phyloP scores from a whole-genome alignment of 306 rosid genomes.

The Parietaria judaica region DNA sequence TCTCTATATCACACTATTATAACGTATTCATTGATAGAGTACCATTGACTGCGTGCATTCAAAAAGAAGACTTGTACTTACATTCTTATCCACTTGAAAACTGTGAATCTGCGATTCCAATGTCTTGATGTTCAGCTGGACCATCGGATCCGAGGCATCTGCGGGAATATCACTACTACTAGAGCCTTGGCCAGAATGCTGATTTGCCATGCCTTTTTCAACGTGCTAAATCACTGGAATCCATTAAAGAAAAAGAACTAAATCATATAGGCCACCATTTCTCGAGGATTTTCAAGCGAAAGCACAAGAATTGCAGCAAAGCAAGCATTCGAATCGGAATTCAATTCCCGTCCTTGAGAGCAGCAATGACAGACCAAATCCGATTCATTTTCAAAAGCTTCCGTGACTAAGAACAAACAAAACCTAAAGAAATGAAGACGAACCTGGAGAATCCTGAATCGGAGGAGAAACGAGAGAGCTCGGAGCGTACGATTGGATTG shows the following conservation, averaged over 20 bases:
- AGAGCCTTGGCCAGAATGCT: constrained; percentile 52
- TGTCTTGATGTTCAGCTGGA: constrained; percentile 87
- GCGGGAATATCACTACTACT: constrained; percentile 37
- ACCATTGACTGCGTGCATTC: too few species aligned
- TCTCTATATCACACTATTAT: too few species aligned
- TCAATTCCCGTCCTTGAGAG: too few species aligned
- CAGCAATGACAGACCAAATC: too few species aligned
- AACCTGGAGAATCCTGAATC: constrained; percentile 4
- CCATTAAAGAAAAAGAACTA: constrained; percentile 9
- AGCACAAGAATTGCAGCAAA: background rate
- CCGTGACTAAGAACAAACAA: too few species aligned
- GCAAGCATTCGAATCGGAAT: too few species aligned
- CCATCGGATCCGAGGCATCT: constrained; percentile 51
- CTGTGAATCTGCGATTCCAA: constrained; percentile 64
- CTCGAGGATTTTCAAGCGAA: constrained; percentile 16
- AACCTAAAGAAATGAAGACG: background rate
- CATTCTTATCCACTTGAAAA: constrained; percentile 76
- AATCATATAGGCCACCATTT: constrained; percentile 14
- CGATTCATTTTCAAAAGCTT: too few species aligned
- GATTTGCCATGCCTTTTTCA: constrained; percentile 57
- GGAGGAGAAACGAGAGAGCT: background rate
- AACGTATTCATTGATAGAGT: too few species aligned
- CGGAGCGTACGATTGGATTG: background rate
- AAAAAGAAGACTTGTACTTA: constrained; percentile 21
- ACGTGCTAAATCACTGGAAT: constrained; percentile 19